Conservation (phyloP, 2,329 filamentous ascomycete genomes). For the Trichoderma sp. region DNA sequence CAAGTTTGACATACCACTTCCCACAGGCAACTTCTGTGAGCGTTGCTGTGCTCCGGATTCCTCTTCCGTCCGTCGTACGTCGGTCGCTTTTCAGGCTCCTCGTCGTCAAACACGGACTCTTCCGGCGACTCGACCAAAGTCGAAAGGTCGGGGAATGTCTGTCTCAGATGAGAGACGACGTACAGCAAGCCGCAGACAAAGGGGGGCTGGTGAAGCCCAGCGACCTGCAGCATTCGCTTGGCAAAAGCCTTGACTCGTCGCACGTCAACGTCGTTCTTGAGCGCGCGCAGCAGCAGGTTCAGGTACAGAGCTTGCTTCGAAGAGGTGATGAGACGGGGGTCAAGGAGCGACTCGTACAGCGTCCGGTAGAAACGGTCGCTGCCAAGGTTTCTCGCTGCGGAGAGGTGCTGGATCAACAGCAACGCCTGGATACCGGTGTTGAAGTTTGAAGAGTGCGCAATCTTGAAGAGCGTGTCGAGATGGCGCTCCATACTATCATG, state of each 20-base stretch:
- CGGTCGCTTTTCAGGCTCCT: constrained; percentile 51
- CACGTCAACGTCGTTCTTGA: constrained; percentile 88
- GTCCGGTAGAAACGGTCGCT: constrained; percentile 93
- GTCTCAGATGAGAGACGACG: constrained; percentile 78
- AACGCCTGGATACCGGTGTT: constrained; percentile 97
- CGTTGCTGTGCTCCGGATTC: constrained; percentile 88
- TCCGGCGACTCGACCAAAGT: constrained; percentile 80
- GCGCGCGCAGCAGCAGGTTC: constrained; percentile 82
- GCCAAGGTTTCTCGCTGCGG: constrained; percentile 75
- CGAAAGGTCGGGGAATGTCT: constrained; percentile 76
- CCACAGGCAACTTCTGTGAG: constrained; percentile 92
- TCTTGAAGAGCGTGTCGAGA: constrained; percentile 89
- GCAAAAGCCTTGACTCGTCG: constrained; percentile 94
- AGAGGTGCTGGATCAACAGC: constrained; percentile 91
- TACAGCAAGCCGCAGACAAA: constrained; percentile 95
- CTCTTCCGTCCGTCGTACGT: constrained; percentile 87
- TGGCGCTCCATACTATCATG: constrained; percentile 73
- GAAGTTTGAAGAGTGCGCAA: constrained; percentile 98
- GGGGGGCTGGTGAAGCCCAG: constrained; percentile 85
- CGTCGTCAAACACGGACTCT: constrained; percentile 65
- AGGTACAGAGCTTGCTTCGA: constrained; percentile 96
- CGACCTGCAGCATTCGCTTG: constrained; percentile 86
- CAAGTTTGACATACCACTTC: constrained; percentile 64
- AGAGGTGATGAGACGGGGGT: constrained; percentile 82
- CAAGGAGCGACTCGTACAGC: constrained; percentile 90